Evolutionary conservation across 2,329 filamentous ascomycete species (phyloP).

Genomic region (Bipolaris sorokiniana): DNA sequence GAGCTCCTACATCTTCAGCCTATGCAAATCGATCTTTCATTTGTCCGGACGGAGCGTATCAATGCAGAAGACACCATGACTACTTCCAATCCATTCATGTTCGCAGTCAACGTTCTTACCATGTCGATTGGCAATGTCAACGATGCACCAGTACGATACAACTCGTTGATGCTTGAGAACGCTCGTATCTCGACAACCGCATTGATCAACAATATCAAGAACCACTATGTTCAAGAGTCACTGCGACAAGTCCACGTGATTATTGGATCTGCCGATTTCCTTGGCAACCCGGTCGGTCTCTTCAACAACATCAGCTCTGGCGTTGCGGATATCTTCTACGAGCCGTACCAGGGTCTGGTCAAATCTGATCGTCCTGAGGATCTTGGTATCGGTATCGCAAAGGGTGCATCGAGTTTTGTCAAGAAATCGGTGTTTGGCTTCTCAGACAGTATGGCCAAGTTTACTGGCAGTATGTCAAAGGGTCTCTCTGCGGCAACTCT

Average conservation of each 20-base stretch:
- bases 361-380: slow-evolving; percentile 96
- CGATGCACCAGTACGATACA: slow-evolving; percentile 91
- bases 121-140: slow-evolving; percentile 99
- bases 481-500: slow-evolving; percentile 92
- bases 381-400: slow-evolving; percentile 91
- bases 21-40: slow-evolving; percentile 96
- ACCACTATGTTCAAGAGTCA: slow-evolving; percentile 96
- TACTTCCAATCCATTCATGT: slow-evolving; percentile 92
- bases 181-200: slow-evolving; percentile 87
- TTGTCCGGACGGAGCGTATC: slow-evolving; percentile 94
- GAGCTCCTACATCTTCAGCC: slow-evolving; percentile 96
- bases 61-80: slow-evolving; percentile 95
- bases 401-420: slow-evolving; percentile 94
- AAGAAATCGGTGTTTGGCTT: slow-evolving; percentile 99
- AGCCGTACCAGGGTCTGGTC: slow-evolving; percentile 96
- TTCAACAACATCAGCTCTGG: slow-evolving; percentile 99
- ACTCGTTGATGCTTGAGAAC: slow-evolving; percentile 93
- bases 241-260: slow-evolving; percentile 97
- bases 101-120: slow-evolving; percentile 96
- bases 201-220: slow-evolving; percentile 83
- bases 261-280: slow-evolving; percentile 93
- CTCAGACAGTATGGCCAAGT: slow-evolving; percentile 95
- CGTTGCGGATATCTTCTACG: slow-evolving; percentile 98
- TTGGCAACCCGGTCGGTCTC: slow-evolving; percentile 94
- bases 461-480: slow-evolving; percentile 96